Evolutionary conservation across 2,329 filamentous ascomycete species (phyloP), one percentile per base, ranked within the genome.

Genomic region (Penicillium sp.): DNA sequence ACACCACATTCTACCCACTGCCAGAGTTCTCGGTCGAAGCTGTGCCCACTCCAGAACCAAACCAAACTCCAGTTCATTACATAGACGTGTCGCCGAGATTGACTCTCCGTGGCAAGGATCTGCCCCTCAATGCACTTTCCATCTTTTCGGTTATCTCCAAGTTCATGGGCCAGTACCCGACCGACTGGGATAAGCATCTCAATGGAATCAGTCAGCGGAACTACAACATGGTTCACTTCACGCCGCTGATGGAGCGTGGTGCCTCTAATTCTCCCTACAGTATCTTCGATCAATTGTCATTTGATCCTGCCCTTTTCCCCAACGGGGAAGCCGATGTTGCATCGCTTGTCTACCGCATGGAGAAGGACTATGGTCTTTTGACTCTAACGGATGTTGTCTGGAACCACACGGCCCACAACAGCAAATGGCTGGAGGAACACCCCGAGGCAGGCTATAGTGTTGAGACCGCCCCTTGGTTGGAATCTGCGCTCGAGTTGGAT

Each of bases 201-300:
- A 82, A 83, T 50, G 92, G 94, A 23, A 96, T 99, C 69, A 89
- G 90, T 69, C 85, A 89, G 65, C 84, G 94, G 55, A 92, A 92
- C 39, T 99, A 99, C 80, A 99, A 99, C 76, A 97, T 97, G 91
- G 86, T 99, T 54, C 94, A 99, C 73, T 99, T 99, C 72, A 97
- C 94, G 2, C 94, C 94, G 8, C 79, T 99, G 60, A 94, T 96
- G 80, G 81, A 88, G 52, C 86, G 94, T 53, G 94, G 94, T 51
- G 82, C 80, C 37, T 99, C 94, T 46, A 96, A 99, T 69, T 99
- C 94, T 1, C 94, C 94, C 0, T 99, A 97, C 79, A 99, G 94
- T 71, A 84, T 99, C 64, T 96, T 89, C 70, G 90, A 99, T 66
- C 95, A 99, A 76, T 80, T 95, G 18, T 80, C 81, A 37, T 99